phyloP scores from a whole-genome alignment of 306 rosid genomes.

The Potentilla sterilis region DNA sequence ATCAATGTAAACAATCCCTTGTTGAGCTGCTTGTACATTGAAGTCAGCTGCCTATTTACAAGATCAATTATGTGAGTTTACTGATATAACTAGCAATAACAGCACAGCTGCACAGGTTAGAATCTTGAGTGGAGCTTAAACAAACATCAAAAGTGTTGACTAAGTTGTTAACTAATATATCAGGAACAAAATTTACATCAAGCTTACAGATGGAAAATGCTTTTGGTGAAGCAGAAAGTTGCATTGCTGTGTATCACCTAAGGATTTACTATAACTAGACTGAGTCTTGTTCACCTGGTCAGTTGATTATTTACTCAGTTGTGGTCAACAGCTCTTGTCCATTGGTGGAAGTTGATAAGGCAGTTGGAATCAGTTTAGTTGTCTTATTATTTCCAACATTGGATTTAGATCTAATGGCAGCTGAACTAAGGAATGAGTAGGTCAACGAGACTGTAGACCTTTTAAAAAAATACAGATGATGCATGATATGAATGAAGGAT shows the following conservation, averaged over 20 bases:
- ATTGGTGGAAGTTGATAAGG: not conserved
- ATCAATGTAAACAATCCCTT: constrained; percentile 93
- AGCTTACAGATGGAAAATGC: not conserved
- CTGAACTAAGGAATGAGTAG: not conserved
- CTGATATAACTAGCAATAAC: constrained; percentile 3
- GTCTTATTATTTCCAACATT: not conserved
- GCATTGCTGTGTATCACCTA: not conserved
- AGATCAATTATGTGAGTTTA: constrained; percentile 21
- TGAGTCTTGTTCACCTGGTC: not conserved
- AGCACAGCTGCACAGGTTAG: not conserved
- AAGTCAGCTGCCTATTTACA: constrained; percentile 83
- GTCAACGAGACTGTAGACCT: not conserved
- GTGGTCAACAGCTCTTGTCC: not conserved
- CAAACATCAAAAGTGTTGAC: not conserved
- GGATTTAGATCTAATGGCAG: not conserved
- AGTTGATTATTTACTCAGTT: not conserved
- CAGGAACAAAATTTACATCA: not conserved
- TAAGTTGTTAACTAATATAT: not conserved
- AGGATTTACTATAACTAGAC: not conserved
- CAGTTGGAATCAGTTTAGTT: not conserved
- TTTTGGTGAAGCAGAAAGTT: not conserved
- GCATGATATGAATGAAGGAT: not conserved
- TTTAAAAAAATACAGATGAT: not conserved
- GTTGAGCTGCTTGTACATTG: constrained; percentile 98
- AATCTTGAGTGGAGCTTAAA: not conserved